Conservation (phyloP, 495 filamentous ascomycete genomes). For the Beverwykella pulmonaria region DNA sequence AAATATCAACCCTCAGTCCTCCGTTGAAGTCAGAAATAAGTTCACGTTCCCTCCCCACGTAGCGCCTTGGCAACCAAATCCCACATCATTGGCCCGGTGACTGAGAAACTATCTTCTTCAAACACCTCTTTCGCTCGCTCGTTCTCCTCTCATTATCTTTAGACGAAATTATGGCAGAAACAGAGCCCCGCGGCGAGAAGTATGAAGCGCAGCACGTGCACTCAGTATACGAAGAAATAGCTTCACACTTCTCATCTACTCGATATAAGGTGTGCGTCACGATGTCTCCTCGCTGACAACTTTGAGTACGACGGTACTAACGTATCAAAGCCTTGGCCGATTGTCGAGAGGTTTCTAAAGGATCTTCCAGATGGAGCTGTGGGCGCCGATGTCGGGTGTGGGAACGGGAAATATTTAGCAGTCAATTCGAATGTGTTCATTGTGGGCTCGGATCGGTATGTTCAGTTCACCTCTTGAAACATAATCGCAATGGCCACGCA, state of each 20-base stretch:
- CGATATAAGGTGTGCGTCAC: constrained; percentile 73
- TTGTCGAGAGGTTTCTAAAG: constrained; percentile 78
- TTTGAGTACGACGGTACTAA: background rate
- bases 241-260: constrained; percentile 90
- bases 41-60: background rate
- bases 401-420: constrained; percentile 92
- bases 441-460: constrained; percentile 81
- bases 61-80: constrained; percentile 4
- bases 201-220: constrained; percentile 92
- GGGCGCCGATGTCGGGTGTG: constrained; percentile 89
- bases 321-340: constrained; percentile 76
- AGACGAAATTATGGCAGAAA: constrained; percentile 4
- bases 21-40: background rate
- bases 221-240: constrained; percentile 91
- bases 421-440: constrained; percentile 80
- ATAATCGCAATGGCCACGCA: background rate
- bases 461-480: constrained; percentile 10
- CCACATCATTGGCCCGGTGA: background rate
- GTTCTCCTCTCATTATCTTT: background rate
- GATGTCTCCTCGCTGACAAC: background rate
- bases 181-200: constrained; percentile 41
- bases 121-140: background rate
- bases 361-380: constrained; percentile 70
- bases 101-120: background rate
- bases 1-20: background rate